Percentiles rank a stretch among this genome's conserved stretches.
Evolutionary conservation across 352 stramenopile genomes (phyloP).

Genomic region (Phytophthora lateralis): DNA sequence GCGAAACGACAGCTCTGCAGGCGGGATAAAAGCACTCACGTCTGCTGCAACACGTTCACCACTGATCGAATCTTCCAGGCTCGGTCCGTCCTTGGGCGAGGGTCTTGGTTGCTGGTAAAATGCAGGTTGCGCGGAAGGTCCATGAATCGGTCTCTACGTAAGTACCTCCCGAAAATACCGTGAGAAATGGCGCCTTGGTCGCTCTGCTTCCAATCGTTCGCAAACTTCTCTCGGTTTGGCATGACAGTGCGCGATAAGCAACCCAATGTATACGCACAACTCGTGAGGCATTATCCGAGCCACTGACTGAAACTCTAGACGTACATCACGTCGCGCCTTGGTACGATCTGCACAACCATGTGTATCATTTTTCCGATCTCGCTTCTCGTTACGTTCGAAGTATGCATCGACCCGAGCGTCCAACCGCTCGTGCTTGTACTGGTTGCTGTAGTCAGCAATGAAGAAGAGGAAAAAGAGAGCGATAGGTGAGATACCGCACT

Average conservation of each 20-base stretch:
- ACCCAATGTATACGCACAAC: constrained; percentile 9
- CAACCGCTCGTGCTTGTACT: constrained; percentile 18
- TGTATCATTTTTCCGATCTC: not conserved
- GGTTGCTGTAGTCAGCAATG: constrained; percentile 19
- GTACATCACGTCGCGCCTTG: constrained; percentile 9
- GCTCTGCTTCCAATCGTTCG: not conserved
- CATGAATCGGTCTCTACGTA: constrained; percentile 14
- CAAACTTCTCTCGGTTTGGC: constrained; percentile 8
- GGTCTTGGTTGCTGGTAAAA: not conserved
- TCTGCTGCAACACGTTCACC: constrained; percentile 3
- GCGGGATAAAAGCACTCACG: not conserved
- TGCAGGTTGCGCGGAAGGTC: not conserved
- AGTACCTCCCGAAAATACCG: constrained; percentile 12
- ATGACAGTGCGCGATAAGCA: constrained; percentile 3
- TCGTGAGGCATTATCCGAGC: constrained; percentile 2
- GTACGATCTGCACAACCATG: not conserved
- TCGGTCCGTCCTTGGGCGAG: not conserved
- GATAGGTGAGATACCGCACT: not conserved
- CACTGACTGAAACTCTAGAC: constrained; percentile 5
- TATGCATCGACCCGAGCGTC: constrained; percentile 8
- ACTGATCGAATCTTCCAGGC: constrained; percentile 10
- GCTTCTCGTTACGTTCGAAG: constrained; percentile 1
- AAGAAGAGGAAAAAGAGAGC: constrained; percentile 9
- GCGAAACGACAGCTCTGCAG: constrained; percentile 4
- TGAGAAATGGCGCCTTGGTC: constrained; percentile 10